Evolutionary conservation across 2,329 filamentous ascomycete species (phyloP).

Genomic region (Aurifilum marmelostoma): DNA sequence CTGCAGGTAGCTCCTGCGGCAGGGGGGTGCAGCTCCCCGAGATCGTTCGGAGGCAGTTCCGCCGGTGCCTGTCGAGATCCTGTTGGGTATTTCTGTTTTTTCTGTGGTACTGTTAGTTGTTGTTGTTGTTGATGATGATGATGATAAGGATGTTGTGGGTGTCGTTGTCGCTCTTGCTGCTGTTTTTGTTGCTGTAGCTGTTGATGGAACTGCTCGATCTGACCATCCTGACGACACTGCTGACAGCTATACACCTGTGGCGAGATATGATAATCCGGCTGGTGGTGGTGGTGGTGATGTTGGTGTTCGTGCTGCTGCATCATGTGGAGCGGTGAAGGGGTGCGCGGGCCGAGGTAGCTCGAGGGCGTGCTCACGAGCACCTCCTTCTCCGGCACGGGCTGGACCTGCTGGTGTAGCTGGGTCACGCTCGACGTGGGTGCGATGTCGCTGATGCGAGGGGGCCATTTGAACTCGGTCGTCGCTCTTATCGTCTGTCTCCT

Average conservation of each 20-base stretch:
- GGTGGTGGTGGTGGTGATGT: neutral
- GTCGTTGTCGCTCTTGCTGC: neutral
- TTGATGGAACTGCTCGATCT: constrained; percentile 11
- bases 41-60: constrained; percentile 15
- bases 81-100: constrained; percentile 10
- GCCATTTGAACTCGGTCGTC: constrained; percentile 26
- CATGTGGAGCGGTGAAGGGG: constrained; percentile 13
- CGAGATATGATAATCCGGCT: constrained; percentile 14
- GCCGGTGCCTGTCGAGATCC: constrained; percentile 8
- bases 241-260: constrained; percentile 11
- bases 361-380: constrained; percentile 14
- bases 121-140: too few species aligned
- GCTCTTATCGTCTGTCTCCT: constrained; percentile 7
- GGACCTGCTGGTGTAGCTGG: constrained; percentile 12
- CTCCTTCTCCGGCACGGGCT: constrained; percentile 17
- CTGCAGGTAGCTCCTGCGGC: constrained; percentile 20
- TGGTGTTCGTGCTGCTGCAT: neutral
- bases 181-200: neutral
- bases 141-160: too few species aligned
- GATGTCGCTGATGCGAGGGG: constrained; percentile 16
- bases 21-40: neutral
- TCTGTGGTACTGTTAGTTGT: neutral
- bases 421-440: constrained; percentile 15
- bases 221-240: constrained; percentile 3
- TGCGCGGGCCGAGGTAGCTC: constrained; percentile 15